Base-by-base conservation (phyloP, 1,284 basidiomycete species). In the Coniferiporia weirii region DNA sequence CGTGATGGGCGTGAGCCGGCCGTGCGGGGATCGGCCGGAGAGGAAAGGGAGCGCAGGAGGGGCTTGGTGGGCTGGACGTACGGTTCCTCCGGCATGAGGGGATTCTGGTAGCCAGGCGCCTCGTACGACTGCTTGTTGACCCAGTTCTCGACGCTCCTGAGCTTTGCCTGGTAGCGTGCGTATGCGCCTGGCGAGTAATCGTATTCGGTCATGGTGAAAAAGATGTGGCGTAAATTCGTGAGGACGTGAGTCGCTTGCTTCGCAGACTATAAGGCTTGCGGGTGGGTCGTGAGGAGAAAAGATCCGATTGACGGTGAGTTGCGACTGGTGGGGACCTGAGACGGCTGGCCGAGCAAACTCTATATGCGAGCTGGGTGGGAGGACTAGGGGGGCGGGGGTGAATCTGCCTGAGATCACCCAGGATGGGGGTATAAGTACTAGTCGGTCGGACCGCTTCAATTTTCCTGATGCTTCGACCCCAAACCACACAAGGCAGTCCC, bases 121-220 rank as follows among this genome's bases (percentile, higher is more conserved):
- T 70, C 65, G 5, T 62, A 56, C 47, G 60, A 22, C 10, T 69
- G 74, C 46, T 66, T 59, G 58, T 59, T 36, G 40, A 77, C 75
- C 79, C 79, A 80, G 68, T 74, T 71, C 0, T 72, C 73, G 17
- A 80, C 75, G 54, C 76, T 71, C 55, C 67, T 57, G 67, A 76
- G 76, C 47, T 73, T 78, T 17, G 71, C 73, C 48, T 74, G 49
- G 65, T 73, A 75, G 12, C 72, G 72, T 61, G 80, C 77, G 66
- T 74, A 72, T 27, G 77, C 79, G 54, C 73, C 79, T 48, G 79
- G 79, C 44, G 79, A 81, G 69, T 76, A 81, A 71, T 81, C 79
- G 74, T 81, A 80, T 66, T 80, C 79, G 12, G 79, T 80, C 79
- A 81, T 81, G 66, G 57, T 62, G 59, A 54, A 57, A n/a, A 51